A percentile compares a stretch with the other conserved stretches of the same genome.
Conservation (phyloP, 2,329 filamentous ascomycete genomes). For the Macroventuria anomochaeta region DNA sequence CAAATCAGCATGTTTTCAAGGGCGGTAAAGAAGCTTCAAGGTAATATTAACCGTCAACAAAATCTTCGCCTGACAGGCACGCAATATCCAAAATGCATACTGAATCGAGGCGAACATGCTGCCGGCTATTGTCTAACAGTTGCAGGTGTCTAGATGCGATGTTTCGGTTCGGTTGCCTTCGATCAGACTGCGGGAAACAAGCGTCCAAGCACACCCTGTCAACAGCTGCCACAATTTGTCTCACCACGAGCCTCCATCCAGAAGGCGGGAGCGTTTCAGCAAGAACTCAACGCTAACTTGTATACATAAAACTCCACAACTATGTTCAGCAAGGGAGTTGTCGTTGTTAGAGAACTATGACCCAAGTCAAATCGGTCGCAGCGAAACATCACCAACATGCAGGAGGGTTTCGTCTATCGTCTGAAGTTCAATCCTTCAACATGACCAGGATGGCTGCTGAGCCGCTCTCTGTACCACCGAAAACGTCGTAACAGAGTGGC, state of each 20-base stretch:
- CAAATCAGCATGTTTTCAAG: neutral
- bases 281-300: slow-evolving; percentile 15
- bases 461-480: slow-evolving; percentile 8
- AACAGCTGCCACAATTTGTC: slow-evolving; percentile 22
- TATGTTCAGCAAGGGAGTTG: slow-evolving; percentile 19
- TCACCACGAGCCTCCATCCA: slow-evolving; percentile 23
- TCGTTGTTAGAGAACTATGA: slow-evolving; percentile 5
- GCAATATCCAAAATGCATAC: neutral
- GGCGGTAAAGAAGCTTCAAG: neutral
- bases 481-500: slow-evolving; percentile 5
- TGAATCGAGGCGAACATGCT: neutral
- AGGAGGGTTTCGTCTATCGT: slow-evolving; percentile 14
- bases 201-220: slow-evolving; percentile 32
- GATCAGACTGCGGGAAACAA: slow-evolving; percentile 15
- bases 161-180: slow-evolving; percentile 8
- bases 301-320: slow-evolving; percentile 16
- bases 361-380: slow-evolving; percentile 18
- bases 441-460: slow-evolving; percentile 7
- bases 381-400: slow-evolving; percentile 28
- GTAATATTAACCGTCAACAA: too few relatives aligned
- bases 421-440: slow-evolving; percentile 11
- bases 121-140: neutral
- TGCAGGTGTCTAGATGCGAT: slow-evolving; percentile 1
- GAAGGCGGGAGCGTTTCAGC: slow-evolving; percentile 28
- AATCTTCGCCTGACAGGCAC: neutral